Evolutionary conservation across 129 eudicot species (phyloP), one percentile per base, ranked within the genome.

Genomic region (Flaveria brownii): DNA sequence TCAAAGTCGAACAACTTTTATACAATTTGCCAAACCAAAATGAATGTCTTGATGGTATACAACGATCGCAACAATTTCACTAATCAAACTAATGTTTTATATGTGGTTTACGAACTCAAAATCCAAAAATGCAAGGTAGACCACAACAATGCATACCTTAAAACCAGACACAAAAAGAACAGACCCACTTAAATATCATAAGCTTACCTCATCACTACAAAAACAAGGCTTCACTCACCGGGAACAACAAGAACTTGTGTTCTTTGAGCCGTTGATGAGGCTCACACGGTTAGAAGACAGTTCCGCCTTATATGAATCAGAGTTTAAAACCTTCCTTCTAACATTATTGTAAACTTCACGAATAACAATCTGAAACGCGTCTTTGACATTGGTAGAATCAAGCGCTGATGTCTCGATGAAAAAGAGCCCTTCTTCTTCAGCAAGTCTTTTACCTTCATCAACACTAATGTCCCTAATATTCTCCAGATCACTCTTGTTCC

Each of bases 321-420:
- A 92, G 76, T 86, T 92, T 22, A 92, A 83, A 42, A 90, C 78
- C 84, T 90, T 92, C 74, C 94, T 77, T 83, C 91, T 90, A 47
- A 86, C 56, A 43, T 84, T 88, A 66, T 83, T 86, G 85, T 89
- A 88, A 60, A 90, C 88, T 10, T 79, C 90, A 13, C 84, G 91
- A 52, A 92, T 88, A 69, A 90, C 96, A n/a, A 83, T 87, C 87
- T 92, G 93, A 61, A 92, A 92, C 18, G 96, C 96, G 42, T 82
- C 76, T 70, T 80, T 79, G 68, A 92, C 96, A 68, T 90, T 92
- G 1, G 96, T 87, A 4, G 96, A 83, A 72, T 90, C 87, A 65
- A 92, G 87, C 2, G 98, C 96, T 4, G 96, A 90, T 51, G 98
- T 90, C 82, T 92, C 98, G 3, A 92, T 89, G 90, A 92, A 92